Evolutionary conservation across 805 yeast species (phyloP).

Genomic region (Pichia sporocuriosa): DNA sequence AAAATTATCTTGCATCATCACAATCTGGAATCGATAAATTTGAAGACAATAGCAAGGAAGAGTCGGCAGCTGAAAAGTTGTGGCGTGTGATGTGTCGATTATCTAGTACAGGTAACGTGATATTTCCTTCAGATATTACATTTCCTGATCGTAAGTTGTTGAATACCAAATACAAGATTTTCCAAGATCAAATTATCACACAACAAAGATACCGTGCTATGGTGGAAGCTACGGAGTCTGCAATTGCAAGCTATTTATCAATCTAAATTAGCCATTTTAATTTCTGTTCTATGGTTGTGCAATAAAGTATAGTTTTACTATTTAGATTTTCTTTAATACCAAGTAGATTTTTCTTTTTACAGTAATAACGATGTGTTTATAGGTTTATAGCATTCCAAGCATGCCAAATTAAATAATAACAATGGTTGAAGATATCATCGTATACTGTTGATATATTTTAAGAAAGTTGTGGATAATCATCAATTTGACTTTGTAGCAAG

Average conservation of each 20-base stretch:
- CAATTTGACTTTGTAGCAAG: too few relatives aligned
- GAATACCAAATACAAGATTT: constrained; percentile 74
- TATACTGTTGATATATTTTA: too few relatives aligned
- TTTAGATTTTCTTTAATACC: too few relatives aligned
- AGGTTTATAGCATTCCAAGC: too few relatives aligned
- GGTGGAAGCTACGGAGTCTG: constrained; percentile 46
- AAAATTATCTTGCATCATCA: constrained; percentile 11
- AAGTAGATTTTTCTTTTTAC: too few relatives aligned
- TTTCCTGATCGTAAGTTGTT: constrained; percentile 67
- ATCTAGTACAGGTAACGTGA: constrained; percentile 78
- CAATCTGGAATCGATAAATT: not conserved
- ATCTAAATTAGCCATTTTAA: constrained; percentile 5
- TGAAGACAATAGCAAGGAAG: too few relatives aligned
- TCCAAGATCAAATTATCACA: constrained; percentile 77
- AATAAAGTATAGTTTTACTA: too few relatives aligned
- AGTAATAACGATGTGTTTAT: too few relatives aligned
- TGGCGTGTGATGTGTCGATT: constrained; percentile 85
- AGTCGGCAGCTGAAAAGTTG: constrained; percentile 49
- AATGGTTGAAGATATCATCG: too few relatives aligned
- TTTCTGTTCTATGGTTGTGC: too few relatives aligned
- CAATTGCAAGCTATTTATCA: constrained; percentile 18
- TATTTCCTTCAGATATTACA: constrained; percentile 52
- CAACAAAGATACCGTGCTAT: constrained; percentile 70
- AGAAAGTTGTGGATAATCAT: too few relatives aligned
- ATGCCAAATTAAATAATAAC: too few relatives aligned